Evolutionary conservation across 106 monocot species (phyloP).

Genomic region (Phalaenopsis aphrodite): DNA sequence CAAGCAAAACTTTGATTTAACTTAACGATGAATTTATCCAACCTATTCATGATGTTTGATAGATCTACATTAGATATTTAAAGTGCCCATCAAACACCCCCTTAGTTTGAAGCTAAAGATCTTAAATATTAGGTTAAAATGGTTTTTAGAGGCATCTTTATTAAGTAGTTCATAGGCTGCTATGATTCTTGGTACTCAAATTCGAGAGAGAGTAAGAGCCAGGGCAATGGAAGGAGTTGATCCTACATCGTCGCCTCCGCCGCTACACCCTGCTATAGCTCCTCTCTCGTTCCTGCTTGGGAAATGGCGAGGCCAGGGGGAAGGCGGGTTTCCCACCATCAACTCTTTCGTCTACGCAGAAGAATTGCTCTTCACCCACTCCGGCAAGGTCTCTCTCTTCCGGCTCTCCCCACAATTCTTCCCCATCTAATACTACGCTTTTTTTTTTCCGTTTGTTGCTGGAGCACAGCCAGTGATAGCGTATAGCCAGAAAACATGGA

Average conservation of each 20-base stretch:
- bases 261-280: slow-evolving; percentile 49
- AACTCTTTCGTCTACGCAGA: slow-evolving; percentile 73
- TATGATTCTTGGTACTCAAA: too few relatives aligned
- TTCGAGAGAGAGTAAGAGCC: too few relatives aligned
- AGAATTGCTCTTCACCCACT: slow-evolving; percentile 69
- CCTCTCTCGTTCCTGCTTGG: slow-evolving; percentile 63
- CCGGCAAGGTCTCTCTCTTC: slow-evolving; percentile 39
- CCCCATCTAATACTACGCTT: not conserved
- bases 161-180: too few relatives aligned
- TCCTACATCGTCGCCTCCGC: slow-evolving; percentile 12
- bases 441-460: not conserved
- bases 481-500: slow-evolving; percentile 88
- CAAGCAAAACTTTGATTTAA: too few relatives aligned
- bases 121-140: too few relatives aligned
- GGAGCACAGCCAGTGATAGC: slow-evolving; percentile 65
- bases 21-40: too few relatives aligned
- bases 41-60: too few relatives aligned
- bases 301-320: slow-evolving; percentile 76
- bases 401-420: not conserved
- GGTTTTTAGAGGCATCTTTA: too few relatives aligned
- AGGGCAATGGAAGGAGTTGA: slow-evolving; percentile 9
- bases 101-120: too few relatives aligned
- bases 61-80: too few relatives aligned
- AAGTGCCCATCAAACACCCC: too few relatives aligned
- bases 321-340: slow-evolving; percentile 87